These are phyloP conservation scores for Phaffia rhodozyma DNA, from an alignment of 1,284 basidiomycete genomes.

Conservation along the genomic window DNA sequence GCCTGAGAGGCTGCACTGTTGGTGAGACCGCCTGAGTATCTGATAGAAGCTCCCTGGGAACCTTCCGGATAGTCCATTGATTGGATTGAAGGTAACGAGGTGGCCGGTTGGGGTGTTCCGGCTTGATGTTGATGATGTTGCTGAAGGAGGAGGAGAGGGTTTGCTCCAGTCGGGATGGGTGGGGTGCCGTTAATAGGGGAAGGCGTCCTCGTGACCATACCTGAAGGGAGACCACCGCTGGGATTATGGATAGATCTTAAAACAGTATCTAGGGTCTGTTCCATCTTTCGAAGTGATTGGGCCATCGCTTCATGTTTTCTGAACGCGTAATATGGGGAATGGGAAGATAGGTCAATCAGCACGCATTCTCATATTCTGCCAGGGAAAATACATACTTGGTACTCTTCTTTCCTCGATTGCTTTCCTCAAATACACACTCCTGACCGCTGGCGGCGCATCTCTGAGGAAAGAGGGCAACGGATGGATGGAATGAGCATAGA, in stretches of 20 bases:
- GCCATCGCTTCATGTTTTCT: conserved; percentile 80
- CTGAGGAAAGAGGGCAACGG: conserved; percentile 18
- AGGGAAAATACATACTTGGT: conserved; percentile 49
- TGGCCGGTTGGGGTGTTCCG: too few relatives aligned
- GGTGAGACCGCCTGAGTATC: too few relatives aligned
- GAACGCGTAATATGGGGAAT: conserved; percentile 22
- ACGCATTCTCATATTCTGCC: neutral
- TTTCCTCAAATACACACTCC: conserved; percentile 89
- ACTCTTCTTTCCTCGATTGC: conserved; percentile 81
- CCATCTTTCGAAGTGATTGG: conserved; percentile 82
- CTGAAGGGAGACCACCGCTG: conserved; percentile 44
- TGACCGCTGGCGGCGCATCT: conserved; percentile 57
- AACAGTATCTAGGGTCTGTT: conserved; percentile 77
- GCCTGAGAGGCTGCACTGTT: too few relatives aligned
- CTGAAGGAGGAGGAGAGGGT: neutral
- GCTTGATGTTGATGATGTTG: conserved; percentile 33
- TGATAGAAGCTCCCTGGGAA: too few relatives aligned
- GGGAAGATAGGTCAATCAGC: neutral
- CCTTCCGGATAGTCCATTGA: too few relatives aligned
- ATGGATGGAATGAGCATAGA: too few relatives aligned
- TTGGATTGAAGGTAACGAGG: too few relatives aligned
- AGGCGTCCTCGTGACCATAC: conserved; percentile 66
- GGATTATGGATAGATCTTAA: conserved; percentile 71
- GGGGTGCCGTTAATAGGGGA: conserved; percentile 42
- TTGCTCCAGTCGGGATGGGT: neutral